These are phyloP conservation scores for Myriosclerotinia scirpicola DNA, from an alignment of 2,329 filamentous ascomycete species.

Conservation along the genomic window DNA sequence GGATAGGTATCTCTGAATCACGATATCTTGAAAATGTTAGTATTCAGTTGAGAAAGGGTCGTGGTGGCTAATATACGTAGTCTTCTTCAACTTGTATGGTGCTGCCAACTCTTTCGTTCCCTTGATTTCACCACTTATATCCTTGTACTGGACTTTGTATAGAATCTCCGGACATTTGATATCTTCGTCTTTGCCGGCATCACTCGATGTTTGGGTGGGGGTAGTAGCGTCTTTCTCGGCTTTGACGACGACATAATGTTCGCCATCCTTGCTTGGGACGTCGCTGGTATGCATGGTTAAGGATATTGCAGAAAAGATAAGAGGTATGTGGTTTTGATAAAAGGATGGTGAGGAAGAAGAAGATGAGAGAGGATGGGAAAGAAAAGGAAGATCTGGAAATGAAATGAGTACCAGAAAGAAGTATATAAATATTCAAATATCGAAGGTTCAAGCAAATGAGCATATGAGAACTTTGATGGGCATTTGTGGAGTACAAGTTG, in stretches of 20 bases:
- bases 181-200: constrained; percentile 25
- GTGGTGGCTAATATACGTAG: constrained; percentile 21
- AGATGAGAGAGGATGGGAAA: background rate
- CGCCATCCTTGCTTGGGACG: constrained; percentile 23
- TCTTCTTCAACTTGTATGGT: constrained; percentile 32
- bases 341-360: background rate
- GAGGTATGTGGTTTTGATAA: background rate
- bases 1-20: constrained; percentile 29
- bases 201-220: constrained; percentile 21
- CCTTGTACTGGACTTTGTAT: constrained; percentile 34
- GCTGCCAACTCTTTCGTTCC: constrained; percentile 31
- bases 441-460: background rate
- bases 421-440: constrained; percentile 1
- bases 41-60: background rate
- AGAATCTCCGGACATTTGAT: constrained; percentile 30
- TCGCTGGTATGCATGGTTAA: constrained; percentile 24
- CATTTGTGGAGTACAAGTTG: constrained; percentile 13
- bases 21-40: constrained; percentile 26
- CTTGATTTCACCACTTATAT: constrained; percentile 31
- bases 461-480: background rate
- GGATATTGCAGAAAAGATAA: no score
- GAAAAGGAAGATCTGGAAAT: background rate
- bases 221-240: constrained; percentile 24
- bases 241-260: constrained; percentile 30
- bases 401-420: background rate